Conservation (phyloP, 352 stramenopile genomes). For the Pythium oligandrum region DNA sequence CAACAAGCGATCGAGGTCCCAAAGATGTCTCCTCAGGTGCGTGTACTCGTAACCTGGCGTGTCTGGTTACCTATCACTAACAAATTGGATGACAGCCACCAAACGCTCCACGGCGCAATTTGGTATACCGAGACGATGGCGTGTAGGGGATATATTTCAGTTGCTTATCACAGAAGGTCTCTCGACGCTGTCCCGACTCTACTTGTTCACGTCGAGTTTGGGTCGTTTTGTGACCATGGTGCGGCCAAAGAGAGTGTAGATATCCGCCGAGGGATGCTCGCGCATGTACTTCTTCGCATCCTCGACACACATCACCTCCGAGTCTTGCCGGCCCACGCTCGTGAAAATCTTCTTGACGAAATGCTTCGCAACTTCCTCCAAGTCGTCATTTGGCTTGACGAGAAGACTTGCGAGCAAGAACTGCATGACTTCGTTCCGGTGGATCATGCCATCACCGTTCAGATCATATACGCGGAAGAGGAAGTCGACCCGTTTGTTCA, state of each 20-base stretch:
- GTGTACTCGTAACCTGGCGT: no score
- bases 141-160: no score
- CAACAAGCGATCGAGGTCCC: no score
- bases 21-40: no score
- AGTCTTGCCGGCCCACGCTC: conserved; percentile 30
- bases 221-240: conserved; percentile 43
- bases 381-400: conserved; percentile 30
- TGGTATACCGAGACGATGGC: no score
- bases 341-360: conserved; percentile 65
- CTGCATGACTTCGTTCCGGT: conserved; percentile 43
- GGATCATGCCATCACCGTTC: conserved; percentile 57
- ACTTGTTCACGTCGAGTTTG: no score
- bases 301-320: conserved; percentile 33
- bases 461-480: conserved; percentile 78
- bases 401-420: conserved; percentile 66
- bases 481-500: conserved; percentile 43
- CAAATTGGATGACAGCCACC: neutral
- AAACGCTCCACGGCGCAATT: neutral
- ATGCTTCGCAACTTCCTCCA: conserved; percentile 44
- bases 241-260: conserved; percentile 58
- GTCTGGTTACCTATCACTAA: no score
- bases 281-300: conserved; percentile 47
- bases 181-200: no score
- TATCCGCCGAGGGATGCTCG: conserved; percentile 40
- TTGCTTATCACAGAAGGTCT: no score